These are phyloP conservation scores for bread wheat (Triticum aestivum) DNA, from an alignment of 176 grass and related monocot species.

Conservation along the genomic window DNA sequence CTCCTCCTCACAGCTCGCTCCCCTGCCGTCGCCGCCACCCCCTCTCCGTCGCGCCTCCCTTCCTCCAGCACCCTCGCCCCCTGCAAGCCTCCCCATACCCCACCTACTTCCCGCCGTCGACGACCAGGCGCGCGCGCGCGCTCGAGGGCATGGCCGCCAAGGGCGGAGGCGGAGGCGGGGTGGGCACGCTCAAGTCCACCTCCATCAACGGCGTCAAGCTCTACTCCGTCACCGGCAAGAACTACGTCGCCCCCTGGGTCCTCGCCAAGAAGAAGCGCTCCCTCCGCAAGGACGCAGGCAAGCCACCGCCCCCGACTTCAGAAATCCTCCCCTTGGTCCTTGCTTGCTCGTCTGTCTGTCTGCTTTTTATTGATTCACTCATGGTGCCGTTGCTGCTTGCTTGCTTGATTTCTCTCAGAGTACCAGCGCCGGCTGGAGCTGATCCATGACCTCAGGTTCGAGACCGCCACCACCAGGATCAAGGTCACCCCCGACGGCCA, in stretches of 20 bases:
- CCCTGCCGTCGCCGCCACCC: too few relatives aligned
- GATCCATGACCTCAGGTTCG: slow-evolving; percentile 85
- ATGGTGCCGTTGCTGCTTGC: neutral
- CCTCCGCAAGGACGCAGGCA: slow-evolving; percentile 70
- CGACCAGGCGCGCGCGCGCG: too few relatives aligned
- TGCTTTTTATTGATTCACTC: neutral
- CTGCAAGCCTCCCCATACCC: too few relatives aligned
- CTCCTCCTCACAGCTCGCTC: too few relatives aligned
- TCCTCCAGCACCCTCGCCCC: too few relatives aligned
- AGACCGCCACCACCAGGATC: slow-evolving; percentile 74
- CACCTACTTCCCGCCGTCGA: too few relatives aligned
- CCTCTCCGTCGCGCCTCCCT: too few relatives aligned
- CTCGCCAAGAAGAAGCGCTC: slow-evolving; percentile 67
- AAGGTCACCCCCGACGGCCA: slow-evolving; percentile 70
- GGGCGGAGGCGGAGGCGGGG: neutral
- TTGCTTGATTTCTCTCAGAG: slow-evolving; percentile 45
- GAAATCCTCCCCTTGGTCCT: too few relatives aligned
- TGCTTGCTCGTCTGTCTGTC: too few relatives aligned
- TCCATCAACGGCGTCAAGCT: slow-evolving; percentile 87
- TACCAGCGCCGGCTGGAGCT: slow-evolving; percentile 74
- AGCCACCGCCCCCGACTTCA: neutral
- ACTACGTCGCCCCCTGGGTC: slow-evolving; percentile 55
- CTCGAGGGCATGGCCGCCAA: slow-evolving; percentile 24
- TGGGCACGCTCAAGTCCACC: slow-evolving; percentile 63
- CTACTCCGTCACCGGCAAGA: slow-evolving; percentile 61